Conservation (phyloP, 306 rosid genomes). For the Boehmeria nivea region DNA sequence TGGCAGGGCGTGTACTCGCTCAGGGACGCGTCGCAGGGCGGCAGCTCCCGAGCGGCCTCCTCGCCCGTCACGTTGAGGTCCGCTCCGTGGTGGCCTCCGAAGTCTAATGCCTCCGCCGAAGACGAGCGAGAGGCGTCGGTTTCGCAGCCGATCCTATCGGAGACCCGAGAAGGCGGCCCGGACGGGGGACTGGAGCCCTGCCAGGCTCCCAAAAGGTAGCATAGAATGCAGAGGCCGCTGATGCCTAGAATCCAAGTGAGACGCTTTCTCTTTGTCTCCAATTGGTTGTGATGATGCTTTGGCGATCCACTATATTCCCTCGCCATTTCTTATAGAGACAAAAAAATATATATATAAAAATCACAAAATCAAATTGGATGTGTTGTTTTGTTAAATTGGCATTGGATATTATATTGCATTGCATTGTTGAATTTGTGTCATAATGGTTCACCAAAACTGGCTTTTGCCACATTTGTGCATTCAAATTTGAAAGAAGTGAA, state of each 20-base stretch:
- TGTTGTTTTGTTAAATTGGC: too few species aligned
- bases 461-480: too few species aligned
- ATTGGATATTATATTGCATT: too few species aligned
- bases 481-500: too few species aligned
- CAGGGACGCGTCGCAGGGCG: conserved; percentile 51
- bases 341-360: too few species aligned
- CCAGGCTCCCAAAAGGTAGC: conserved; percentile 77
- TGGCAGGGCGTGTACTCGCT: conserved; percentile 96
- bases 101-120: conserved; percentile 36
- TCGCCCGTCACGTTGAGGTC: conserved; percentile 40
- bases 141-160: conserved; percentile 46
- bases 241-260: conserved; percentile 72
- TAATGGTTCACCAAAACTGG: too few species aligned
- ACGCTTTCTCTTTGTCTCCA: conserved; percentile 63
- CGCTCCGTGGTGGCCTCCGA: conserved; percentile 64
- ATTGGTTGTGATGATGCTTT: conserved; percentile 58
- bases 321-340: conserved; percentile 36
- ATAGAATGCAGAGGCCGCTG: conserved; percentile 66
- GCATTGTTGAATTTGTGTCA: too few species aligned
- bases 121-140: neutral
- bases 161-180: conserved; percentile 39
- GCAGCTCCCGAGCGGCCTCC: conserved; percentile 34
- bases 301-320: conserved; percentile 85
- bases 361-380: too few species aligned
- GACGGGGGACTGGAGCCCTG: conserved; percentile 37